Evolutionary conservation across 768 basidiomycete genomes (phyloP).

Genomic region (Collybia mongolica): DNA sequence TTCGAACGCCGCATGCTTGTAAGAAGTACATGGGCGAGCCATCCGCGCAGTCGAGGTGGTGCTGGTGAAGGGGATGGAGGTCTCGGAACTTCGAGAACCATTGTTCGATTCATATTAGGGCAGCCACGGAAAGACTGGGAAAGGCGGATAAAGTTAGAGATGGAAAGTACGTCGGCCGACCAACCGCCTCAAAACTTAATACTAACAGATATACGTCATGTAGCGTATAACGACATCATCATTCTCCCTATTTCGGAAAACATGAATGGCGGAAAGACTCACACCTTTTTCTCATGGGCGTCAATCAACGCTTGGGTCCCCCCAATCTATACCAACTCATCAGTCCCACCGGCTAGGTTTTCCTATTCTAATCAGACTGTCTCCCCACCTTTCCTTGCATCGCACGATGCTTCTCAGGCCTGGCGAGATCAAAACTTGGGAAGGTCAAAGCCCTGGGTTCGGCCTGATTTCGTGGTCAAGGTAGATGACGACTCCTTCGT

Average conservation of each 20-base stretch:
- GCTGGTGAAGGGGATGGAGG: constrained; percentile 69
- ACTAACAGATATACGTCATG: neutral
- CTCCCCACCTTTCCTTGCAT: constrained; percentile 59
- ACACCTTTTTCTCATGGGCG: constrained; percentile 93
- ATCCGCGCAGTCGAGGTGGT: constrained; percentile 74
- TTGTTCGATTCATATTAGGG: constrained; percentile 89
- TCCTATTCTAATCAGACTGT: constrained; percentile 65
- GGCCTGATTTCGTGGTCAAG: constrained; percentile 91
- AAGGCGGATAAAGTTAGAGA: constrained; percentile 78
- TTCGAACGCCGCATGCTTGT: constrained; percentile 86
- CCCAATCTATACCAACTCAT: constrained; percentile 57
- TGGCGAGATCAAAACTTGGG: constrained; percentile 46
- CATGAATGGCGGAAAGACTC: constrained; percentile 94
- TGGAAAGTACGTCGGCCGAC: constrained; percentile 65
- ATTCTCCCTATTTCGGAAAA: constrained; percentile 86
- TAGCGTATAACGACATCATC: constrained; percentile 85
- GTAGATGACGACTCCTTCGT: constrained; percentile 96
- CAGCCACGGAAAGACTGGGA: constrained; percentile 81
- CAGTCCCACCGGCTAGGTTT: constrained; percentile 45
- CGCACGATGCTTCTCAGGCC: constrained; percentile 67
- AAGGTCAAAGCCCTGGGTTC: constrained; percentile 62
- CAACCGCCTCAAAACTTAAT: too few relatives aligned
- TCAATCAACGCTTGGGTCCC: constrained; percentile 90
- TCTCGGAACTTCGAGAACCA: constrained; percentile 74
- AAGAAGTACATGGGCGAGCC: constrained; percentile 86